phyloP scores from a whole-genome alignment of 345 rosid genomes.

The Cochlearia excelsa region DNA sequence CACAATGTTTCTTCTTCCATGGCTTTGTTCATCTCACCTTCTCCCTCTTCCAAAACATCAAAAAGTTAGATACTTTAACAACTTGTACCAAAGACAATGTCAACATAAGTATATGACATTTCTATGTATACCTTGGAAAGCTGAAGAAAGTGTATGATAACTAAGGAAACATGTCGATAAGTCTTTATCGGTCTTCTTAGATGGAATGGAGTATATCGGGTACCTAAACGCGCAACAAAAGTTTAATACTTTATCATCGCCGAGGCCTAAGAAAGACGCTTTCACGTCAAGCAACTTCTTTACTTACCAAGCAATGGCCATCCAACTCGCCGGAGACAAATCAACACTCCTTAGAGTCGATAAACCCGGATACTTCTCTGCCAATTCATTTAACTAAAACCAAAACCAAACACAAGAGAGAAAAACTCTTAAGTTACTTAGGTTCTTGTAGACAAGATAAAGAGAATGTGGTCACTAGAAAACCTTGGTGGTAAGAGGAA shows the following conservation, averaged over 20 bases:
- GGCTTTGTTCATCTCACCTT: constrained; percentile 33
- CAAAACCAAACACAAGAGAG: neutral
- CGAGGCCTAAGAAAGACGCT: neutral
- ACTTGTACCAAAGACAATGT: neutral
- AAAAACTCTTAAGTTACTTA: neutral
- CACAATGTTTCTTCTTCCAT: constrained; percentile 36
- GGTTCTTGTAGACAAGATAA: neutral
- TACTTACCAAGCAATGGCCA: constrained; percentile 84
- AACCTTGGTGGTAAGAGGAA: constrained; percentile 67
- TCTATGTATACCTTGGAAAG: constrained; percentile 54
- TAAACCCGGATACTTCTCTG: constrained; percentile 44
- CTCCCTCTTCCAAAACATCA: constrained; percentile 24
- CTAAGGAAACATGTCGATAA: constrained; percentile 70
- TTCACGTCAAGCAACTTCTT: neutral
- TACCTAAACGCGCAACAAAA: constrained; percentile 44
- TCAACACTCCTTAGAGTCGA: constrained; percentile 60
- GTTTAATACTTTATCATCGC: constrained; percentile 1
- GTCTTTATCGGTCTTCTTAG: constrained; percentile 51
- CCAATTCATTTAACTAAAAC: constrained; percentile 50
- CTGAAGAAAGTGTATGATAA: constrained; percentile 70
- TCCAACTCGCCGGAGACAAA: constrained; percentile 89
- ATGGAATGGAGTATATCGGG: constrained; percentile 73
- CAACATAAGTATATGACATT: neutral
- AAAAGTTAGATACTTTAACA: neutral
- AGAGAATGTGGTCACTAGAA: neutral